Evolutionary conservation across 768 basidiomycete genomes (phyloP).

Genomic region (Russula dissimulans): DNA sequence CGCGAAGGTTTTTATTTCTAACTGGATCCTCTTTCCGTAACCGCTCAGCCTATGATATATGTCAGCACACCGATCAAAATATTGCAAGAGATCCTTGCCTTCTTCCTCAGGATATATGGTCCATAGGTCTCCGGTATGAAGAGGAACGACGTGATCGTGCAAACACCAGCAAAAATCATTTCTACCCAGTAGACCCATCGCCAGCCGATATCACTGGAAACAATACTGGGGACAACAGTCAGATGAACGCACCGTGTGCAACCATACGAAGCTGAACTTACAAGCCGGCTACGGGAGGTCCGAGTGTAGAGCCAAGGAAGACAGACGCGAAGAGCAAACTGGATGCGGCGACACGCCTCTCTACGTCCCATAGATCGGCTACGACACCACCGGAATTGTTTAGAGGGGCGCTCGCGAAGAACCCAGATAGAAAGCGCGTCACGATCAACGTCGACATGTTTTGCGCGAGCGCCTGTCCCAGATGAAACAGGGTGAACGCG

Average conservation of each 20-base stretch:
- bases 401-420: constrained; percentile 20
- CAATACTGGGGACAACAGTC: background rate
- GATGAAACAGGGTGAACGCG: constrained; percentile 7
- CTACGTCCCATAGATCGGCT: constrained; percentile 22
- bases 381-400: constrained; percentile 19
- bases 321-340: constrained; percentile 15
- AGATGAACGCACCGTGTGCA: background rate
- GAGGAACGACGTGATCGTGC: background rate
- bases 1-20: constrained; percentile 35
- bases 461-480: constrained; percentile 9
- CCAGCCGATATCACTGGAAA: constrained; percentile 1
- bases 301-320: constrained; percentile 22
- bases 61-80: background rate
- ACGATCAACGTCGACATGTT: constrained; percentile 15
- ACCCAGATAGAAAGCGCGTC: constrained; percentile 22
- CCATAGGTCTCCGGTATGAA: constrained; percentile 7
- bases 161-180: constrained; percentile 3
- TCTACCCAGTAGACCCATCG: constrained; percentile 12
- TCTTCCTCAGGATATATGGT: background rate
- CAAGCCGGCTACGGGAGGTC: constrained; percentile 19
- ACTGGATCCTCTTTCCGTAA: constrained; percentile 44
- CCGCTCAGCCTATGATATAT: constrained; percentile 28
- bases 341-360: constrained; percentile 14
- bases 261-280: background rate
- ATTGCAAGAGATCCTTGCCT: background rate